phyloP scores from a whole-genome alignment of 306 rosid species.

The Trichosanthes truncata region DNA sequence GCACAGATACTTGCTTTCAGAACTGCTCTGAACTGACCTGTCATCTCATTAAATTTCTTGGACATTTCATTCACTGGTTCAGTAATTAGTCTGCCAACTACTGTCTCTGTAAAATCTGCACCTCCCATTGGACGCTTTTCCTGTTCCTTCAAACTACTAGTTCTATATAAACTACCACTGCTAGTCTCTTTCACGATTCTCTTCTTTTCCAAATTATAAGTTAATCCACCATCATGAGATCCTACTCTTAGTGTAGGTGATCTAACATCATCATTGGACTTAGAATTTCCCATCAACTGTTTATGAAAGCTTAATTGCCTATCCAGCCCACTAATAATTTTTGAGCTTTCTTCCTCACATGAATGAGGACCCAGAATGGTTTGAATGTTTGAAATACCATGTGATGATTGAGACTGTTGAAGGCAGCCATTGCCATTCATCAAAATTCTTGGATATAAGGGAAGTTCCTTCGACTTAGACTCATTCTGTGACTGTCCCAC shows the following conservation, averaged over 20 bases:
- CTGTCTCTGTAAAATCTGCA: constrained; percentile 53
- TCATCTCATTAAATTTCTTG: constrained; percentile 68
- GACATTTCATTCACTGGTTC: constrained; percentile 72
- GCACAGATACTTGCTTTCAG: constrained; percentile 65
- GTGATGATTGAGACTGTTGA: constrained; percentile 56
- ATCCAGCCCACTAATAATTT: constrained; percentile 52
- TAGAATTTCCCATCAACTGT: constrained; percentile 70
- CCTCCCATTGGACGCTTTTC: constrained; percentile 52
- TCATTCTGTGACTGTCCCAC: constrained; percentile 76
- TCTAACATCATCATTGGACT: constrained; percentile 66
- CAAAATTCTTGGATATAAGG: constrained; percentile 43
- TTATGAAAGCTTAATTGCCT: constrained; percentile 81
- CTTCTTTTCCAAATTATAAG: constrained; percentile 65
- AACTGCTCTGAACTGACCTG: constrained; percentile 32
- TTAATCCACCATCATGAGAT: constrained; percentile 82
- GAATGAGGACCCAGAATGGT: constrained; percentile 50
- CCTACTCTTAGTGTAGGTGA: constrained; percentile 82
- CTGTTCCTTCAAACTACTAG: constrained; percentile 57
- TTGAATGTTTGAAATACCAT: constrained; percentile 56
- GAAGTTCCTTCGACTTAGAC: constrained; percentile 60
- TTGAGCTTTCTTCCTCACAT: constrained; percentile 68
- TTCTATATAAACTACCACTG: constrained; percentile 63
- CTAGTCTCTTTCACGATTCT: constrained; percentile 49
- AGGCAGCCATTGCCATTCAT: constrained; percentile 51
- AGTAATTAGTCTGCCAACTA: constrained; percentile 55